Base-by-base conservation (phyloP, 2,329 filamentous ascomycete species). In the Colletotrichum sp. region DNA sequence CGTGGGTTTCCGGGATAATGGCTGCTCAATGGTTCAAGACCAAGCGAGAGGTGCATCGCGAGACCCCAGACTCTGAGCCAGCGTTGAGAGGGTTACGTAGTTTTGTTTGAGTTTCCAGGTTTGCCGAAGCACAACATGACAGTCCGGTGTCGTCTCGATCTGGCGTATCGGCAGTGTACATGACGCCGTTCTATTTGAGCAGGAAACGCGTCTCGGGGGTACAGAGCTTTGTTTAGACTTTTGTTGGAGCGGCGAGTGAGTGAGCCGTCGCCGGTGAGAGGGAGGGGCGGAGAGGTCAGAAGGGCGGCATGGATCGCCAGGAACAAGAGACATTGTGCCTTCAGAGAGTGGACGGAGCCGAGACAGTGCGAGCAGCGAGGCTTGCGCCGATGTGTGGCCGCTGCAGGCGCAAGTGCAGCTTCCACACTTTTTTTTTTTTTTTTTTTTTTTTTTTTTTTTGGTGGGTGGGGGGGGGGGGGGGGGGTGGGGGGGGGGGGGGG, bases 291-390 rank as follows among this genome's bases (percentile, higher is more conserved):
- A 32, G 26, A 26, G 15, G 49, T n/a, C 59, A 75, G 73, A 68
- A 52, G 10, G 44, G n/a, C n/a, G 44, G 44, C 64, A 74, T 64
- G 64, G 70, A 69, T 76, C 57, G 57, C 65, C 74, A 76, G 64
- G 65, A 57, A 74, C 70, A 49, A 64, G 59, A 62, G 71, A 73
- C 70, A 55, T 18, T 15, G 44, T 52, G n/a, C 44, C 44, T 52
- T 21, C 10, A 52, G 44, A 34, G 49, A 57, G n/a, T 36, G 49
- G 30, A 26, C 34, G 21, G 21, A 32, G 44, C 36, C 55, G 21
- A 60, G 57, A 76, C 69, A 64, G 73, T 72, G 63, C 62, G 73
- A 62, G 18, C 21, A 21, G 36, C 21, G 24, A 21, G 21, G 62
- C 62, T 64, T 64, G 62, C 62, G 21, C 34, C 62, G 62, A 64